A percentile compares a stretch with the other conserved stretches of the same genome.
Conservation (phyloP, 306 rosid genomes). For the Chamaecrista fasciculata region DNA sequence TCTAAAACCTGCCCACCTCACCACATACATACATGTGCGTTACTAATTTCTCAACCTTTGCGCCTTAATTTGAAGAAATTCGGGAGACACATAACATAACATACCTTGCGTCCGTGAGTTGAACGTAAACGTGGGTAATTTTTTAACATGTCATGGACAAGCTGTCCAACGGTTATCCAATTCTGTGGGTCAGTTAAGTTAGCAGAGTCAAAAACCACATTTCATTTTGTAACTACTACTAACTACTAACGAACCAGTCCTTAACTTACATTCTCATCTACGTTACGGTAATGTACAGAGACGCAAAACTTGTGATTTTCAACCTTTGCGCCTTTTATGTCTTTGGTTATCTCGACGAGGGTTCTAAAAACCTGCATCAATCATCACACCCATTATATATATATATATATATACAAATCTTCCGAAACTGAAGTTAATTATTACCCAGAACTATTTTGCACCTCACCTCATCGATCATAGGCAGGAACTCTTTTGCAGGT, state of each 20-base stretch:
- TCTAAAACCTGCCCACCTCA: conserved; percentile 77
- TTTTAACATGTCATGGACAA: conserved; percentile 80
- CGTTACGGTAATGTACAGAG: conserved; percentile 97
- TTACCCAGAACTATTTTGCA: conserved; percentile 3
- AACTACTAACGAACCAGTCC: no score
- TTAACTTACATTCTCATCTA: conserved; percentile 81
- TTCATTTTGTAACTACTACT: neutral
- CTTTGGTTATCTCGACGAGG: conserved; percentile 74
- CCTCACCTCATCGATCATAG: conserved; percentile 97
- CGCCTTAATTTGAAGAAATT: neutral
- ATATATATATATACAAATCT: no score
- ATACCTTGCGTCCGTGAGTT: conserved; percentile 95
- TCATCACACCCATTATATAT: no score
- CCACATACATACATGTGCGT: no score
- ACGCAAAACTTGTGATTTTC: conserved; percentile 95
- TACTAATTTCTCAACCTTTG: no score
- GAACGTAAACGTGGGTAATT: conserved; percentile 80
- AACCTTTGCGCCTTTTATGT: conserved; percentile 71
- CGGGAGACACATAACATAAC: neutral
- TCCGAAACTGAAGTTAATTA: neutral
- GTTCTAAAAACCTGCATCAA: conserved; percentile 76
- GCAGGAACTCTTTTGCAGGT: conserved; percentile 85
- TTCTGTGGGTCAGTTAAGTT: conserved; percentile 41
- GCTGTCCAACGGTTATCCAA: conserved; percentile 73
- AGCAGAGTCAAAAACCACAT: neutral